Percentiles rank a stretch among this genome's conserved stretches.
Evolutionary conservation across 768 basidiomycete species (phyloP).

Genomic region (Pleurotus djamor): DNA sequence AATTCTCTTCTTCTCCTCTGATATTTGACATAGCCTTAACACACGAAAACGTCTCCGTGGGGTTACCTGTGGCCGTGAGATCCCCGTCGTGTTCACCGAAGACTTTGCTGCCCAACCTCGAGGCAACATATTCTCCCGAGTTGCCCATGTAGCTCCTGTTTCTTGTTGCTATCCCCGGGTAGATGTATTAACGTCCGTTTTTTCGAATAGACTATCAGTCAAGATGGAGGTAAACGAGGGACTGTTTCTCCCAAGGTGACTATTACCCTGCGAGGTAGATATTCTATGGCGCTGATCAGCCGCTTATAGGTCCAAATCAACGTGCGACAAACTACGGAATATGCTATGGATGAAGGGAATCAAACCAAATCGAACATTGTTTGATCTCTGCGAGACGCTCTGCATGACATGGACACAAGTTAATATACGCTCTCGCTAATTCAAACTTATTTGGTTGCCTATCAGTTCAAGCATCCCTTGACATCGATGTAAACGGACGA

Average conservation of each 20-base stretch:
- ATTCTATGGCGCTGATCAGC: not conserved
- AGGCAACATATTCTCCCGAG: constrained; percentile 1
- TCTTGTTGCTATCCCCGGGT: not conserved
- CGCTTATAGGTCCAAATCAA: constrained; percentile 6
- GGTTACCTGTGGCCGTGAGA: not conserved
- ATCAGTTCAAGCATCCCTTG: too few species aligned
- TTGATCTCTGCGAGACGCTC: too few species aligned
- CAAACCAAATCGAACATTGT: too few species aligned
- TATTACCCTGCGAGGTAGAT: not conserved
- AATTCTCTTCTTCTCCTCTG: not conserved
- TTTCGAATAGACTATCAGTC: not conserved
- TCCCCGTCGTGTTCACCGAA: constrained; percentile 6
- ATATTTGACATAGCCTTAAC: constrained; percentile 25
- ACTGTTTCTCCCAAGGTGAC: not conserved
- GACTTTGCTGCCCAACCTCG: constrained; percentile 2
- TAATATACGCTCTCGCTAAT: too few species aligned
- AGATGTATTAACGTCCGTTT: not conserved
- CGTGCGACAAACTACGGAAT: constrained; percentile 5
- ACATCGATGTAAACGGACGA: too few species aligned
- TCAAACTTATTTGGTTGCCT: too few species aligned
- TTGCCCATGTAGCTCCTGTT: not conserved
- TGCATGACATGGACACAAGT: too few species aligned
- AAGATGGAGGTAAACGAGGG: not conserved
- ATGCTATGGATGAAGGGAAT: not conserved
- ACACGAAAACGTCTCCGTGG: constrained; percentile 25